Conservation (phyloP, 2,329 filamentous ascomycete species). For the Rugonectria rugulosa region DNA sequence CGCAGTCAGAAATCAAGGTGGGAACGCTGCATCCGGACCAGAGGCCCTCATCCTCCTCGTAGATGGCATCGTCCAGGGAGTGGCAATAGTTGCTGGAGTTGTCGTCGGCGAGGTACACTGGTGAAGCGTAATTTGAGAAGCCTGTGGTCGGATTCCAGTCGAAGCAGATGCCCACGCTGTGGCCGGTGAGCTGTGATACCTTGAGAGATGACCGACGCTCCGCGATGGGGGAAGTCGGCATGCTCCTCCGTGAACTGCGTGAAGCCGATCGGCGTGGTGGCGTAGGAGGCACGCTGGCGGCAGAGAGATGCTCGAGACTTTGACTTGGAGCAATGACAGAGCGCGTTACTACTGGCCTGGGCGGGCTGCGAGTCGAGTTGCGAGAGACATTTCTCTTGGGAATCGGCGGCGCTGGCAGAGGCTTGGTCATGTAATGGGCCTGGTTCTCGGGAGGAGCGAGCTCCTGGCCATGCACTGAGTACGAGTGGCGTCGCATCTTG, state of each 20-base stretch:
- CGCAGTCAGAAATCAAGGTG: constrained; percentile 34
- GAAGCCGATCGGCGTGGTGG: constrained; percentile 29
- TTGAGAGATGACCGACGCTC: constrained; percentile 46
- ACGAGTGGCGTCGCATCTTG: constrained; percentile 28
- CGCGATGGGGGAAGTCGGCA: constrained; percentile 26
- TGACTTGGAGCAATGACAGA: constrained; percentile 29
- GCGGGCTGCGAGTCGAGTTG: constrained; percentile 7
- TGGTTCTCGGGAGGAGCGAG: constrained; percentile 33
- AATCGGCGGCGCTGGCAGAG: constrained; percentile 29
- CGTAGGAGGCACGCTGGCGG: constrained; percentile 18
- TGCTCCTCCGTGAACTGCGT: constrained; percentile 9
- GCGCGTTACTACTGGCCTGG: constrained; percentile 14
- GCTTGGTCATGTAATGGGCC: constrained; percentile 31
- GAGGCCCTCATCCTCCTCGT: constrained; percentile 26
- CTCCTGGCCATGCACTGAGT: constrained; percentile 28
- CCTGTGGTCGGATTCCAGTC: constrained; percentile 25
- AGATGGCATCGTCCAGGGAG: constrained; percentile 31
- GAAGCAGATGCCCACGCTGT: constrained; percentile 43
- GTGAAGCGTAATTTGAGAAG: constrained; percentile 31
- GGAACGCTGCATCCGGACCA: constrained; percentile 31
- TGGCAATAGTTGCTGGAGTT: constrained; percentile 34
- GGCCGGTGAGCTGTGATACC: constrained; percentile 52
- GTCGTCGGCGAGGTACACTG: constrained; percentile 30
- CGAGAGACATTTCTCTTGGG: constrained; percentile 7
- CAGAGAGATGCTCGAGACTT: constrained; percentile 26